A percentile compares a stretch with the other conserved stretches of the same genome.
phyloP scores from a whole-genome alignment of 805 yeast species.

The Ogataea trehalophila region DNA sequence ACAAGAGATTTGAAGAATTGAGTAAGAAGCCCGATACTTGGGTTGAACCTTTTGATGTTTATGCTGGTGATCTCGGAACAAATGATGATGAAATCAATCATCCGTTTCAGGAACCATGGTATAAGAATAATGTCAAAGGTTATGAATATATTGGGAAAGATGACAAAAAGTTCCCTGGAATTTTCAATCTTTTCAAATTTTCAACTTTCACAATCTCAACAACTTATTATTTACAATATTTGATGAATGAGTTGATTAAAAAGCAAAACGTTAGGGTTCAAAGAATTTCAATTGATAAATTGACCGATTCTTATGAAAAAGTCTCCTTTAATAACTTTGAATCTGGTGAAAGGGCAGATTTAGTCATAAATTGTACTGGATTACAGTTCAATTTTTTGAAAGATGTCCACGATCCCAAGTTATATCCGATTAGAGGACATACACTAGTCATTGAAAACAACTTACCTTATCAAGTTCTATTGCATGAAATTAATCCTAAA shows the following conservation, averaged over 20 bases:
- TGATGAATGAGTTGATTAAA: constrained; percentile 39
- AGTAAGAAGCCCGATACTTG: constrained; percentile 37
- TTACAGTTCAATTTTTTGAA: constrained; percentile 38
- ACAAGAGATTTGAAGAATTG: constrained; percentile 31
- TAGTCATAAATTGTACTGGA: constrained; percentile 57
- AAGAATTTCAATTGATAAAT: constrained; percentile 37
- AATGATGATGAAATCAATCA: background rate
- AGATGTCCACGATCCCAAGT: constrained; percentile 46
- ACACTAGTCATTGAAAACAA: constrained; percentile 47
- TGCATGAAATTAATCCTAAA: constrained; percentile 25
- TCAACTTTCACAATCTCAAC: constrained; percentile 57
- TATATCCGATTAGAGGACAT: constrained; percentile 57
- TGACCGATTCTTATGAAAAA: constrained; percentile 40
- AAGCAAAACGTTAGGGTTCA: constrained; percentile 40
- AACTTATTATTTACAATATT: constrained; percentile 49
- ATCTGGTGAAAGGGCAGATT: constrained; percentile 22
- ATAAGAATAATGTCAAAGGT: constrained; percentile 37
- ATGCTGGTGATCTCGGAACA: constrained; percentile 13
- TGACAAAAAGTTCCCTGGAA: constrained; percentile 32
- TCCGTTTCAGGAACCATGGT: constrained; percentile 43
- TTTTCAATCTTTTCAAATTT: constrained; percentile 34
- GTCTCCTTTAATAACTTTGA: constrained; percentile 15
- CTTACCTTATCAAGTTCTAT: constrained; percentile 32
- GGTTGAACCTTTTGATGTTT: constrained; percentile 18
- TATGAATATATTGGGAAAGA: constrained; percentile 27